Percentiles rank a stretch among this genome's conserved stretches.
Evolutionary conservation across 2,329 filamentous ascomycete genomes (phyloP).

Genomic region (Ciborinia camelliae): DNA sequence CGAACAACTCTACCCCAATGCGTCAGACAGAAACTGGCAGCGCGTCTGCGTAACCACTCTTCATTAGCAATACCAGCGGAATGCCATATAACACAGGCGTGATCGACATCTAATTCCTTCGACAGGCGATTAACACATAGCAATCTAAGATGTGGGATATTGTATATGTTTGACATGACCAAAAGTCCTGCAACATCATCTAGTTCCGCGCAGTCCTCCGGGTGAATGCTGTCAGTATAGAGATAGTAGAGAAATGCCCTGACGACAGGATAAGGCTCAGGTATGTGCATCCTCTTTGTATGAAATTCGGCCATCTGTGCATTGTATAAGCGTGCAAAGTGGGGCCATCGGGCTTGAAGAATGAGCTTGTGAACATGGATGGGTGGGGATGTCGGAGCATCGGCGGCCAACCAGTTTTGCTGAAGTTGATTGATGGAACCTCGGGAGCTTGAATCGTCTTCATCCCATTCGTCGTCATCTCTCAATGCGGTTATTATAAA

Average conservation of each 20-base stretch:
- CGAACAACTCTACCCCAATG: slow-evolving; percentile 95
- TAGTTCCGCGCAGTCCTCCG: slow-evolving; percentile 58
- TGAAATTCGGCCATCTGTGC: slow-evolving; percentile 98
- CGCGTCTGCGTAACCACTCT: slow-evolving; percentile 87
- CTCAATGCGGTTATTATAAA: slow-evolving; percentile 86
- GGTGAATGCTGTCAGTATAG: slow-evolving; percentile 87
- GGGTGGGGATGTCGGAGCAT: slow-evolving; percentile 67
- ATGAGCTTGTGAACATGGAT: slow-evolving; percentile 97
- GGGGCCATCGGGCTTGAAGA: slow-evolving; percentile 90
- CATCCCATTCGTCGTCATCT: slow-evolving; percentile 68
- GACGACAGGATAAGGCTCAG: slow-evolving; percentile 90
- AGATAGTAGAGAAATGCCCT: slow-evolving; percentile 94
- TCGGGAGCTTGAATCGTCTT: slow-evolving; percentile 54
- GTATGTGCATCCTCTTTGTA: slow-evolving; percentile 95
- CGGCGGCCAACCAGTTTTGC: slow-evolving; percentile 55
- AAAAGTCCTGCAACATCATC: slow-evolving; percentile 89
- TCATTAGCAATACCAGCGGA: slow-evolving; percentile 86
- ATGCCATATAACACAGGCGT: slow-evolving; percentile 95
- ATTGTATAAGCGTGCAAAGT: slow-evolving; percentile 87
- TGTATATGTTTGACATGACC: slow-evolving; percentile 97
- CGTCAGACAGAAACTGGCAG: slow-evolving; percentile 82
- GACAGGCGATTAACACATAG: slow-evolving; percentile 87
- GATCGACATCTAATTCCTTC: slow-evolving; percentile 88
- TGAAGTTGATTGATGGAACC: slow-evolving; percentile 40
- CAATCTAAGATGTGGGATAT: slow-evolving; percentile 87